These are phyloP conservation scores for Hymenoscyphus linearis DNA, from an alignment of 2,329 filamentous ascomycete species.

Conservation along the genomic window DNA sequence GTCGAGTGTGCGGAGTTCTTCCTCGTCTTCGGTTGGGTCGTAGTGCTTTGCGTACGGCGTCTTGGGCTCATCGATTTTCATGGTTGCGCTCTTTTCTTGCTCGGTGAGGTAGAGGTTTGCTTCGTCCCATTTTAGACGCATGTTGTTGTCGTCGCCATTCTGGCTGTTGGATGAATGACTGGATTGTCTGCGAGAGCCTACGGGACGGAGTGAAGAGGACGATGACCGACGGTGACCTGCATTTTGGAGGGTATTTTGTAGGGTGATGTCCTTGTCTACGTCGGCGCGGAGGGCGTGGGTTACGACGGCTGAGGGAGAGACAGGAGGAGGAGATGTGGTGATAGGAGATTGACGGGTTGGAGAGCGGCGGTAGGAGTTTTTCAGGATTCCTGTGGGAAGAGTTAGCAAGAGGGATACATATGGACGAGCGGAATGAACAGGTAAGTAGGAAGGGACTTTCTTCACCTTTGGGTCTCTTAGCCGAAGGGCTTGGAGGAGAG, in stretches of 20 bases:
- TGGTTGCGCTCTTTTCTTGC: conserved; percentile 88
- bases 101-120: conserved; percentile 96
- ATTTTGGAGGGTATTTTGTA: conserved; percentile 92
- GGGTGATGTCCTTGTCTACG: conserved; percentile 80
- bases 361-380: conserved; percentile 72
- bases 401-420: conserved; percentile 1
- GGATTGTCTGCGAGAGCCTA: conserved; percentile 38
- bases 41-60: conserved; percentile 93
- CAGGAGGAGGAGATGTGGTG: conserved; percentile 40
- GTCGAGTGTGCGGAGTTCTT: conserved; percentile 60
- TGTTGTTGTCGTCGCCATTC: conserved; percentile 47
- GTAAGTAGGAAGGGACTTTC: neutral
- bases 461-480: conserved; percentile 35
- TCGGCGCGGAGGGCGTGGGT: conserved; percentile 33
- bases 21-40: conserved; percentile 79
- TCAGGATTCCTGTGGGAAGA: conserved; percentile 74
- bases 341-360: conserved; percentile 39
- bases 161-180: conserved; percentile 19
- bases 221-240: conserved; percentile 83
- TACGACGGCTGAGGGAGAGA: conserved; percentile 26
- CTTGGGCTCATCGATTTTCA: conserved; percentile 99
- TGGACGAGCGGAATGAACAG: neutral
- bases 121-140: conserved; percentile 95
- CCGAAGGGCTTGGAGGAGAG: conserved; percentile 30
- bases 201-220: conserved; percentile 58